Base-by-base conservation (phyloP, 139 green algal species). In the Nannochloris sp. region DNA sequence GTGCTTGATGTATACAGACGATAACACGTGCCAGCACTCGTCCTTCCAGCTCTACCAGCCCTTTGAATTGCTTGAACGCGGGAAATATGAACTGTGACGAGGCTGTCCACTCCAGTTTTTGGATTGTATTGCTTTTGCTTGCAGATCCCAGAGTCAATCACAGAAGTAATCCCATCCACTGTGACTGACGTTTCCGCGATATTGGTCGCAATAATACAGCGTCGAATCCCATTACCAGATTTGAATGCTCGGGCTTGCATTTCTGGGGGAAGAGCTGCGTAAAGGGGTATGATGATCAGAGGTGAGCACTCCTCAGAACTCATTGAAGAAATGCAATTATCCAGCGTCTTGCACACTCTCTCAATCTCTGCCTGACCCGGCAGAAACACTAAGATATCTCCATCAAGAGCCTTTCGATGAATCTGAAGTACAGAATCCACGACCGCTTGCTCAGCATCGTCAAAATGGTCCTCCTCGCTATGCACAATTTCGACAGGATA, bases 171-270 rank as follows among this genome's bases (percentile, higher is more conserved):
- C 31, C 85, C 87, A 45, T 75, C 79, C 72, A 91, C 84, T 55
- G 92, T 98, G 37, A 98, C 77, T 49, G 82, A 92, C 16, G 92
- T 98, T 70, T 98, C 92, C 12, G 92, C 92, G 33, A 98, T 85
- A 75, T 98, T 98, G 59, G 92, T 98, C 16, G 92, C 85, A 49
- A 97, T 75, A 29, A 98, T 89, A 67, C 85, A 84, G 17, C 91
- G 77, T 13, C 92, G 73, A 59, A 85, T 78, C 3, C 84, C 87
- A 28, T 65, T 20, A 2, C 87, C 84, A 0, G 79, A 63, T 1
- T 79, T 65, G 79, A 98, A 98, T 50, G 96, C 88, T 0, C 87
- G 68, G 37, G 85, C 77, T 77, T 91, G 84, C 57, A 86, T 75
- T 44, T 95, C 89, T 2, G 87, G 85, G 1, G 91, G 88, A 70